A percentile compares a stretch with the other conserved stretches of the same genome.
Conservation (phyloP, 2,329 filamentous ascomycete species). For the Didymellaceae sp. region DNA sequence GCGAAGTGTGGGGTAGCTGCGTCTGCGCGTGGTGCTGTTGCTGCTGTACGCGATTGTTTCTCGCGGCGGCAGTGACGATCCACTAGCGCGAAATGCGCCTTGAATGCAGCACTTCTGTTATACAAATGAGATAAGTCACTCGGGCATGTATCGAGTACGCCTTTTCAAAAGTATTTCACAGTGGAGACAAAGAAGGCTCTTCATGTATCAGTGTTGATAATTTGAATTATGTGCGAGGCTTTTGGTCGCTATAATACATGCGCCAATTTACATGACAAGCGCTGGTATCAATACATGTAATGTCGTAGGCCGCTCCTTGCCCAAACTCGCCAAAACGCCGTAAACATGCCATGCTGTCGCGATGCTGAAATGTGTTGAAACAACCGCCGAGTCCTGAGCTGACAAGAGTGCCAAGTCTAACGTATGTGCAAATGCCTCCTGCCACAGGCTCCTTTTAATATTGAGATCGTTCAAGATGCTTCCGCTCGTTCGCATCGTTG, state of each 20-base stretch:
- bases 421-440: slow-evolving; percentile 7
- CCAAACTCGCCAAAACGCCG: slow-evolving; percentile 19
- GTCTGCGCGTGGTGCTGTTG: slow-evolving; percentile 2
- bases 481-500: slow-evolving; percentile 71
- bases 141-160: too few species aligned
- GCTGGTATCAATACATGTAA: slow-evolving; percentile 20
- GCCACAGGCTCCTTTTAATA: not conserved
- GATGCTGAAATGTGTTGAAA: slow-evolving; percentile 24
- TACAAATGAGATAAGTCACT: not conserved
- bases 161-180: too few species aligned
- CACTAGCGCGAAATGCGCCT: slow-evolving; percentile 11
- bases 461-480: slow-evolving; percentile 31
- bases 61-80: slow-evolving; percentile 9
- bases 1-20: slow-evolving; percentile 3
- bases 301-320: slow-evolving; percentile 16
- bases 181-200: too few species aligned
- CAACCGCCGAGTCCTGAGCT: slow-evolving; percentile 7
- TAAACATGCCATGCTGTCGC: slow-evolving; percentile 10
- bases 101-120: not conserved
- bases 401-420: slow-evolving; percentile 8
- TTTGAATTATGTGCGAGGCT: slow-evolving; percentile 7
- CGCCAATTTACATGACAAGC: slow-evolving; percentile 12
- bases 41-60: slow-evolving; percentile 15
- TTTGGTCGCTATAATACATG: slow-evolving; percentile 18
- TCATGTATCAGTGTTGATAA: too few species aligned